Conservation (phyloP, 2,329 filamentous ascomycete species). For the Trichoderma polysporum region DNA sequence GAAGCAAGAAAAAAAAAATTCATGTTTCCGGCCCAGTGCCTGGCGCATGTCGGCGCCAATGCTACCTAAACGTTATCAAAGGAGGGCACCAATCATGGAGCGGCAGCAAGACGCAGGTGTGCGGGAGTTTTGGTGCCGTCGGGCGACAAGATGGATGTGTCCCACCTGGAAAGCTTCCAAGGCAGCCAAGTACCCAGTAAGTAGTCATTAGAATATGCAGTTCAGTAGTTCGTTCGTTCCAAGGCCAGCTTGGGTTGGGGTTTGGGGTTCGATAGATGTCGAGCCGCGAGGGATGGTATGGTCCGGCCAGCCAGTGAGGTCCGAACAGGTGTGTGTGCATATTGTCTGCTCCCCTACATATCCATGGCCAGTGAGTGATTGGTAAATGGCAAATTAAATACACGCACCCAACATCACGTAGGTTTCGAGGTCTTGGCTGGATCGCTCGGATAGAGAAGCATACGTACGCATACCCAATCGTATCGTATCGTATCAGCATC, state of each 20-base stretch:
- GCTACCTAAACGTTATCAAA: constrained; percentile 21
- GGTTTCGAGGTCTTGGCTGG: background rate
- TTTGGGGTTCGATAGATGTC: no score
- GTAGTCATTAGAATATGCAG: no score
- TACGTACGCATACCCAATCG: background rate
- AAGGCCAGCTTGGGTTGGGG: background rate
- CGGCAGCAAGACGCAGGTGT: background rate
- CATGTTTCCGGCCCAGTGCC: constrained; percentile 1
- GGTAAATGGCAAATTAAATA: background rate
- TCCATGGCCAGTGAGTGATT: no score
- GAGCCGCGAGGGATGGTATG: no score
- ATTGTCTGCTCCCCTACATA: no score
- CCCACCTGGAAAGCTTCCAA: background rate
- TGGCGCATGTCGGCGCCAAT: constrained; percentile 18
- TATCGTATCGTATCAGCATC: background rate
- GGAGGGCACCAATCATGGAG: constrained; percentile 19
- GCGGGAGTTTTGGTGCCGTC: constrained; percentile 18
- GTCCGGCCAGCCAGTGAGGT: background rate
- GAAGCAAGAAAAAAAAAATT: background rate
- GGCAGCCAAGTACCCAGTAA: background rate
- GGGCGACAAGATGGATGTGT: constrained; percentile 9
- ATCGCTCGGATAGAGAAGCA: background rate
- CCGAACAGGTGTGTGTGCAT: background rate
- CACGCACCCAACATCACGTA: background rate
- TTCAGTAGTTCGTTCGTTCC: no score